Evolutionary conservation across 2,329 filamentous ascomycete species (phyloP), one percentile per base, ranked within the genome.

Genomic region (Alternaria sp.): DNA sequence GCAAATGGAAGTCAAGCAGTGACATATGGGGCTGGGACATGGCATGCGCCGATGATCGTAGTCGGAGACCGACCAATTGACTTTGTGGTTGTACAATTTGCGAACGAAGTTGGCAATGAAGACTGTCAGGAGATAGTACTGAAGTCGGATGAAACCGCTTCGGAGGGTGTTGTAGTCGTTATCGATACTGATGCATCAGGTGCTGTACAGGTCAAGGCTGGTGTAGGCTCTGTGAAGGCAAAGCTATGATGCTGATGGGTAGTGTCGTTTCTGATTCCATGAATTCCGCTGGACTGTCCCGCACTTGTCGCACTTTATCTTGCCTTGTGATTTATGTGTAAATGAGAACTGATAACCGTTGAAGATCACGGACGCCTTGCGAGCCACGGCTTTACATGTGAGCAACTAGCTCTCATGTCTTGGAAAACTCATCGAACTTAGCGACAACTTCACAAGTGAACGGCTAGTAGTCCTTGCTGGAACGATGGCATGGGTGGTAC

Each of bases 41-140:
- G 90, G 94, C 95, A 99, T 82, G 93, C 94, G 63, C 95, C 95
- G 0, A 98, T 99, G 94, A 91, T 93, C 14, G 93, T 92, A 16
- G 79, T 98, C 50, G 94, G 94, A 1, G 78, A 81, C 45, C 80
- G 83, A 55, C 84, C 89, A 20, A 83, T 97, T 49, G 92, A 95
- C 75, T 98, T 97, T 78, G 75, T 78, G 5, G 94, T 98, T 2
- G 87, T 92, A 67, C 94, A 98, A 81, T 95, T 92, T 81, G 89
- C 89, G 34, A 98, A 96, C 78, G 93, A 92, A 2, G 90, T 95
- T 12, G 86, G 81, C 0, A 81, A 85, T 2, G 94, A 98, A 81
- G 95, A 99, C 79, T 97, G 93, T 72, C 93, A 99, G 82, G 89
- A 97, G 79, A 88, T 92, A 18, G 81, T 76, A 5, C 76, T 81